Base-by-base conservation (phyloP, 345 rosid genomes). In the Excoecaria agallocha region DNA sequence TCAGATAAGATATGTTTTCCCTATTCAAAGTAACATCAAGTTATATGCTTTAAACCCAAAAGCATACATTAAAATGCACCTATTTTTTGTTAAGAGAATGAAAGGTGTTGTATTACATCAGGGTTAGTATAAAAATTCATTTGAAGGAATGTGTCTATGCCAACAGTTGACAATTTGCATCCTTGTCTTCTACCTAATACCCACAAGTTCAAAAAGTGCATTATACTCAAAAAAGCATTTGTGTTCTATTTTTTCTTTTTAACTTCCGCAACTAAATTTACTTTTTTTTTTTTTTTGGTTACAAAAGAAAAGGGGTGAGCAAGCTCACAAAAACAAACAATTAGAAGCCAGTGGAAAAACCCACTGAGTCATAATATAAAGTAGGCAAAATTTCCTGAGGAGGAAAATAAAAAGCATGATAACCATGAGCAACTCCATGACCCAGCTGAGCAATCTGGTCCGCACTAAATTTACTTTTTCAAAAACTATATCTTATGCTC, bases 31-130 rank as follows among this genome's bases (percentile, higher is more conserved):
- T 39, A 76, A 74, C 63, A 56, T 60, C 39, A 62, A 76, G 52
- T 35, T 19, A 51, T 58, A 58, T 55, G 25, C 50, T 76, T 66
- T 55, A 62, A 72, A 69, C 48, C 51, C 46, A 57, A 66, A 74
- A 79, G 66, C 76, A 65, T 64, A 37, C 66, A 60, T 37, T 19
- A 55, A 46, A 63, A 12, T 24, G 80, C 57, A 71, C 72, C 30
- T 50, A 56, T 77, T 60, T 74, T 74, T 37, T 35, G 64, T 74
- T 58, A 58, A 67, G 65, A 67, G 74, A 78, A 48, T 66, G 80
- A 79, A 80, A 84, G 85, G 83, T 84, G 87, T 48, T 67, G 79
- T 78, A 78, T 72, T 82, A 80, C 87, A 82, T 86, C 87, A 81
- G 52, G 75, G 62, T 79, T 66, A 73, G 86, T 79, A 77, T 70